A percentile compares a stretch with the other conserved stretches of the same genome.
These are phyloP conservation scores for Arabidopsis arenosa DNA, from an alignment of 345 rosid species.

Conservation along the genomic window DNA sequence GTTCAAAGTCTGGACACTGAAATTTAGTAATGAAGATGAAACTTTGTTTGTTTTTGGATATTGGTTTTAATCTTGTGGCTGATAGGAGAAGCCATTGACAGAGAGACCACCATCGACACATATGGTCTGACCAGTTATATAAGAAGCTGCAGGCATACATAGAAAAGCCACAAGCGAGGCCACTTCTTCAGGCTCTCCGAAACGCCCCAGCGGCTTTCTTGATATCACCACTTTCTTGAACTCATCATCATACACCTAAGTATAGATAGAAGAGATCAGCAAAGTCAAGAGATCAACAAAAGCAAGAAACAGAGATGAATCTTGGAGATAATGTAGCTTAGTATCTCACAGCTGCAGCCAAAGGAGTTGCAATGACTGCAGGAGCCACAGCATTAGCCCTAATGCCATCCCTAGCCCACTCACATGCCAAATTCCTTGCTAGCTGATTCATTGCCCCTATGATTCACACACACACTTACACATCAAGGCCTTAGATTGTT, in stretches of 20 bases:
- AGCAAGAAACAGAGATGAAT: background rate
- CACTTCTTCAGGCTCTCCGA: constrained; percentile 60
- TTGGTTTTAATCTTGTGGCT: constrained; percentile 25
- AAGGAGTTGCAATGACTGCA: constrained; percentile 72
- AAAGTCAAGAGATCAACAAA: constrained; percentile 28
- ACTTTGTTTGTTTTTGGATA: background rate
- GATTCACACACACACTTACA: background rate
- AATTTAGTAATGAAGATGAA: constrained; percentile 9
- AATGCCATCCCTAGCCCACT: constrained; percentile 81
- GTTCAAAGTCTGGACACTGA: constrained; percentile 2
- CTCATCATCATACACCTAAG: constrained; percentile 39
- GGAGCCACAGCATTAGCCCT: constrained; percentile 83
- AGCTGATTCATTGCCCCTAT: constrained; percentile 82
- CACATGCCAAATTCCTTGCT: constrained; percentile 75
- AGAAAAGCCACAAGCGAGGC: constrained; percentile 59
- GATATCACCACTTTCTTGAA: constrained; percentile 34
- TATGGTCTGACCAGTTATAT: constrained; percentile 67
- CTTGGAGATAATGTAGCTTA: background rate
- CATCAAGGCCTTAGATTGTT: background rate
- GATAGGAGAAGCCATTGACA: constrained; percentile 51
- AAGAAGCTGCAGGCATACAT: constrained; percentile 69
- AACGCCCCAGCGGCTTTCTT: constrained; percentile 56
- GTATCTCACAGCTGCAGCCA: constrained; percentile 65
- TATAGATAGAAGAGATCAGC: background rate
- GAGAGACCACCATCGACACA: constrained; percentile 62